Percentiles rank a stretch among this genome's conserved stretches.
phyloP scores from a whole-genome alignment of 257 asterid species.

The Fraxinus anomala region DNA sequence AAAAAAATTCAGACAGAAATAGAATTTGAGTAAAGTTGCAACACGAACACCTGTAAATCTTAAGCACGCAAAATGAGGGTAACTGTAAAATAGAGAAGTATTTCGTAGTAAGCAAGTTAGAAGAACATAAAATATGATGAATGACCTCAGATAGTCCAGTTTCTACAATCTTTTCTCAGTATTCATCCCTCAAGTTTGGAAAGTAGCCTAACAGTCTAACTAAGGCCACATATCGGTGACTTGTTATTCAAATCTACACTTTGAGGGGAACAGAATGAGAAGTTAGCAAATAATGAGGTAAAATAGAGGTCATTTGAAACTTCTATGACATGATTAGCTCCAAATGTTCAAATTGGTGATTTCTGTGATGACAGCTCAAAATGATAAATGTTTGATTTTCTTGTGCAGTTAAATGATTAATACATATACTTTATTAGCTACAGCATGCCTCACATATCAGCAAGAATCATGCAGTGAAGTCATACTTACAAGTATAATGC shows the following conservation, averaged over 20 bases:
- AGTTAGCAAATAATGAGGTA: not conserved
- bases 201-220: not conserved
- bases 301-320: not conserved
- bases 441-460: not conserved
- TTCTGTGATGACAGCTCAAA: not conserved
- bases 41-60: not conserved
- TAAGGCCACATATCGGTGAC: not conserved
- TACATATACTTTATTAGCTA: not conserved
- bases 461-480: not conserved
- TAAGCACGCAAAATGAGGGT: not conserved
- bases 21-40: slow-evolving; percentile 13
- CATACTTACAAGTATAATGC: not conserved
- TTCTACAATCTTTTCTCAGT: not conserved
- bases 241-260: not conserved
- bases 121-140: not conserved
- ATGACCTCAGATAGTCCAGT: not conserved
- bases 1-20: slow-evolving; percentile 7
- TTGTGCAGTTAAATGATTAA: not conserved
- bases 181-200: not conserved
- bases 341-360: not conserved
- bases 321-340: not conserved
- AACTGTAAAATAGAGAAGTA: not conserved
- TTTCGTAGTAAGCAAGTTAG: not conserved
- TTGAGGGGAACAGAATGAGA: not conserved
- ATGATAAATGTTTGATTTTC: not conserved